Percentiles rank a stretch among this genome's conserved stretches.
Evolutionary conservation across 352 stramenopile genomes (phyloP).

Genomic region (Phytophthora megakarya): DNA sequence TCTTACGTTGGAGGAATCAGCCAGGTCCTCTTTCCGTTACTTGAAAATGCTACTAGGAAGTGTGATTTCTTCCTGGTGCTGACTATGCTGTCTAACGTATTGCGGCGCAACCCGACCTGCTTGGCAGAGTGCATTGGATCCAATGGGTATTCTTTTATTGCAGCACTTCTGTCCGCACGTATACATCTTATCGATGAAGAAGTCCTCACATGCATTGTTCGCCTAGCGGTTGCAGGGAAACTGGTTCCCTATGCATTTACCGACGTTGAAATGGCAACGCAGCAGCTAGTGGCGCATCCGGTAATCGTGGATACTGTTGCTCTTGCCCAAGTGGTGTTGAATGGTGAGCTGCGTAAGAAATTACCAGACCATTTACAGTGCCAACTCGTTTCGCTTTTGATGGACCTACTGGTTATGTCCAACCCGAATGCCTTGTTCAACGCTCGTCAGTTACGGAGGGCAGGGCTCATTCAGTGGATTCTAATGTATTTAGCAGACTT

Average conservation of each 20-base stretch:
- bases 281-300: slow-evolving; percentile 23
- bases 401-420: slow-evolving; percentile 42
- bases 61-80: slow-evolving; percentile 56
- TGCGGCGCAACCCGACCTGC: slow-evolving; percentile 62
- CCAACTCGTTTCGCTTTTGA: slow-evolving; percentile 54
- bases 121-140: slow-evolving; percentile 65
- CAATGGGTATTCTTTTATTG: slow-evolving; percentile 64
- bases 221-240: slow-evolving; percentile 55
- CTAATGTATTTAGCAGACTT: slow-evolving; percentile 62
- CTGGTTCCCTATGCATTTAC: slow-evolving; percentile 20
- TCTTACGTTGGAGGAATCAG: slow-evolving; percentile 65
- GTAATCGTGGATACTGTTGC: slow-evolving; percentile 60
- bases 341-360: slow-evolving; percentile 42
- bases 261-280: not conserved
- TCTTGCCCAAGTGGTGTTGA: slow-evolving; percentile 63
- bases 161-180: slow-evolving; percentile 44
- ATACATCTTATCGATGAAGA: slow-evolving; percentile 55
- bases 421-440: slow-evolving; percentile 86
- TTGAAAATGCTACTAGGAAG: slow-evolving; percentile 54
- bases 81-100: slow-evolving; percentile 47
- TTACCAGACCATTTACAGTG: slow-evolving; percentile 53
- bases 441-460: slow-evolving; percentile 63
- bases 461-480: slow-evolving; percentile 59
- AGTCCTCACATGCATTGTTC: slow-evolving; percentile 46
- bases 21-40: slow-evolving; percentile 62